Evolutionary conservation across 106 monocot species (phyloP), one percentile per base, ranked within the genome.

Genomic region (Apostasia ramifera): DNA sequence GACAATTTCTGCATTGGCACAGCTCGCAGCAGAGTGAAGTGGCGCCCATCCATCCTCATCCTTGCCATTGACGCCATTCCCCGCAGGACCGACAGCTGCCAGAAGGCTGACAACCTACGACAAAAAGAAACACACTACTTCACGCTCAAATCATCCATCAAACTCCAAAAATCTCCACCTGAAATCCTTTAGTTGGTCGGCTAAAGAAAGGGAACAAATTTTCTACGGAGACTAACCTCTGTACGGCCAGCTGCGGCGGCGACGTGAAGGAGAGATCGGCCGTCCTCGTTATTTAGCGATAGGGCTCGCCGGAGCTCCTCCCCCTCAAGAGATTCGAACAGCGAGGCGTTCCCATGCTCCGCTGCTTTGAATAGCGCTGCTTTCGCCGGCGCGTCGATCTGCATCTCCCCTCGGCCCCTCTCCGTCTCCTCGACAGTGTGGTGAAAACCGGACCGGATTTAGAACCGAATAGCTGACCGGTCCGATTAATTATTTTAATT

Each of bases 11-110:
- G 47, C 60, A 72, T 89, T 64, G 40, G 92, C 92, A 39, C 81
- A 79, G 67, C 97, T 97, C 1, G 82, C 78, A 37, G 89, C 92
- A 8, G 97, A 87, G 75, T 89, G 97, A 55, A 97, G 54, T 37
- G 97, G 92, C 44, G 87, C 81, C 97, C 97, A 97, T 42, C 97
- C 97, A 76, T 97, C 97, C 59, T 97, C 97, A 44, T 97, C 97
- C 6, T 53, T 77, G 50, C 73, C 62, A 56, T 97, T 87, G 8
- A 97, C 80, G 8, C 78, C 81, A 53, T 77, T 85, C 4, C 71
- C 61, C 46, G 66, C 51, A 6, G 82, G 75, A 61, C 81, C 81
- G 3, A 45, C 75, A 12, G 59, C 70, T 44, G 92, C 67, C 6
- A 97, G 73, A 55, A 89, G 47, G 6, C 74, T 67, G 11, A 97